Evolutionary conservation across 495 filamentous ascomycete genomes (phyloP), one percentile per base, ranked within the genome.

Genomic region (Aspergillus heteromorphus): DNA sequence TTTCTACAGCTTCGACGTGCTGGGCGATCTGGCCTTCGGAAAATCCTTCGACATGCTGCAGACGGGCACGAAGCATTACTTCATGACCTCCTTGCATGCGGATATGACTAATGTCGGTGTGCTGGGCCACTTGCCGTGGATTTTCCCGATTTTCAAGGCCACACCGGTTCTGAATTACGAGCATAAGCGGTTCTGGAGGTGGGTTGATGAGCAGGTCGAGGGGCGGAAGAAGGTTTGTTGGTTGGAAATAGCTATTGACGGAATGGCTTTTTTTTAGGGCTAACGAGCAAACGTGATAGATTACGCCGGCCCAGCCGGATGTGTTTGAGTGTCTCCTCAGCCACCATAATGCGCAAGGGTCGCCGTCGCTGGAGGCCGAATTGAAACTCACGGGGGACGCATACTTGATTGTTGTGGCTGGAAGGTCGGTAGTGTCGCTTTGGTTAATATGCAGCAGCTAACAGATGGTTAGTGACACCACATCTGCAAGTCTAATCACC

Each of bases 1-100:
- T 41, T 75, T 66, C 54, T 78, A 29, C 1, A 30, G 21, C 17
- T 48, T 27, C 11, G 45, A 48, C 17, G 45, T 48, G 16, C 30
- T 48, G 45, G 45, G 45, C 23, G 45, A 48, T 9, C 23, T 48
- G 11, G 45, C 21, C 23, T 48, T 48, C 25, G 45, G 45, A 14
- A 30, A 48, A n/a, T 48, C 45, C 14, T 48, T 48, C n/a, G 13
- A 48, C 1, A 48, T 29, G 13, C 21, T 48, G 4, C 16, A 48
- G 23, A 30, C 13, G 6, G 45, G 25, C 2, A 4, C 16, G 4
- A 30, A 30, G 20, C 45, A 30, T 10, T 30, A 18, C 14, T 25
- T 30, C 13, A 27, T 30, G 16, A 17, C 14, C n/a, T 29, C 29
- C 8, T 6, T 48, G 23, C 21, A 48, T 27, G 21, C 23, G 4